Evolutionary conservation across 2,329 filamentous ascomycete genomes (phyloP), one percentile per base, ranked within the genome.

Genomic region (Endoconidiophora laricicola): DNA sequence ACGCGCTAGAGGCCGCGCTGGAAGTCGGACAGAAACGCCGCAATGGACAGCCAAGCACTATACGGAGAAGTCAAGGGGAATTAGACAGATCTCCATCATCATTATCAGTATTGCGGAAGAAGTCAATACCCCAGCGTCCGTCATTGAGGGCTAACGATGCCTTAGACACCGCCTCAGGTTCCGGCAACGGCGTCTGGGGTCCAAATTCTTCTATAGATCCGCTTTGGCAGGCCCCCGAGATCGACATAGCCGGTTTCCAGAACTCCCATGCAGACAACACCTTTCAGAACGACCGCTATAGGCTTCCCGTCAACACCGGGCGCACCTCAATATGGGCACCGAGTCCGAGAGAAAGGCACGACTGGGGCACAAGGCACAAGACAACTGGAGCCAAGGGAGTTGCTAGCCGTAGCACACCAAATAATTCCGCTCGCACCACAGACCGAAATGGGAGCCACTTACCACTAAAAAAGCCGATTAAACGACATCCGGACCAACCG

Each of bases 311-410:
- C 18, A 55, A 63, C 54, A 58, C 56, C 24, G 57, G 59, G 1
- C 38, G 58, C 23, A 58, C 49, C n/a, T 65, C 64, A 2, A 63
- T 65, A 33, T 65, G 64, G 63, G 59, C 61, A 10, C 56, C 59
- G 1, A 54, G 54, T 2, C 58, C 56, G 20, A 53, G 48, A 14
- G 55, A 59, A 10, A 57, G 57, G 9, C 56, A 55, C 3, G 56
- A 57, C 2, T 57, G 57, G 2, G 59, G 7, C 20, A 33, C 23
- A 42, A 36, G 14, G 36, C 22, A 23, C 23, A 46, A 24, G 16
- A 52, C 41, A 16, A 38, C 23, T 12, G 12, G 12, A 12, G 29
- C 29, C 29, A 33, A 33, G 22, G 46, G 33, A 18, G 24, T 14
- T 29, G 24, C 20, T 6, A 14, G 22, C 5, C n/a, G 39, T 14